Conservation (phyloP, 2,329 filamentous ascomycete genomes). For the Fusarium sp. region DNA sequence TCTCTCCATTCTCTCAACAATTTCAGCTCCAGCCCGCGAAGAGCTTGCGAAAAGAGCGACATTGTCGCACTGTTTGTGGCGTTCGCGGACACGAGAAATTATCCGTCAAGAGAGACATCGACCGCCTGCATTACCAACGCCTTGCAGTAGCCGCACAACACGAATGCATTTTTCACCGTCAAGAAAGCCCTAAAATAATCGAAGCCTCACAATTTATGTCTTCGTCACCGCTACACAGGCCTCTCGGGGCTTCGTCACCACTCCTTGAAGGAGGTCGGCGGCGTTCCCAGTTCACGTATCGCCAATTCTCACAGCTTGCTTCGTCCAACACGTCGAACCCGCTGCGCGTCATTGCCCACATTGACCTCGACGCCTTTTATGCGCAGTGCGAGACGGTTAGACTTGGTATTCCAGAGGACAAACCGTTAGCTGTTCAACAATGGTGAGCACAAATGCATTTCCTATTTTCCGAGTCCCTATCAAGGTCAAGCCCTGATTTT, state of each 20-base stretch:
- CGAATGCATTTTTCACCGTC: background rate
- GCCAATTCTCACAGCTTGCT: conserved; percentile 80
- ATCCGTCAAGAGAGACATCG: background rate
- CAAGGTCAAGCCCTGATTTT: background rate
- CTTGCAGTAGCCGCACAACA: conserved; percentile 6
- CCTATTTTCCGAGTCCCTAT: background rate
- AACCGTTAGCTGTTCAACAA: conserved; percentile 92
- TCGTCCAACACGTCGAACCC: conserved; percentile 77
- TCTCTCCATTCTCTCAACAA: background rate
- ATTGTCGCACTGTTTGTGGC: background rate
- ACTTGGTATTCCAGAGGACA: conserved; percentile 75
- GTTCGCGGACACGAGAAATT: background rate
- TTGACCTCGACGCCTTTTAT: conserved; percentile 98
- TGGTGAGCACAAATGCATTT: conserved; percentile 62
- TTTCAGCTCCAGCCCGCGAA: background rate
- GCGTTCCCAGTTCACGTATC: conserved; percentile 83
- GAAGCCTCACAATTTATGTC: conserved; percentile 30
- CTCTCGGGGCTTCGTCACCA: conserved; percentile 41
- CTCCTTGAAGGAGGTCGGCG: conserved; percentile 37
- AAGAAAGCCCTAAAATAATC: background rate
- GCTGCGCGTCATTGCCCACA: conserved; percentile 86
- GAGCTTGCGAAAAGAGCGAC: background rate
- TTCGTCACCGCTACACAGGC: conserved; percentile 27
- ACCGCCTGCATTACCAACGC: conserved; percentile 1
- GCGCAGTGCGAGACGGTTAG: conserved; percentile 95